Conservation (phyloP, 352 stramenopile genomes). For the Phytophthora pinifolia region DNA sequence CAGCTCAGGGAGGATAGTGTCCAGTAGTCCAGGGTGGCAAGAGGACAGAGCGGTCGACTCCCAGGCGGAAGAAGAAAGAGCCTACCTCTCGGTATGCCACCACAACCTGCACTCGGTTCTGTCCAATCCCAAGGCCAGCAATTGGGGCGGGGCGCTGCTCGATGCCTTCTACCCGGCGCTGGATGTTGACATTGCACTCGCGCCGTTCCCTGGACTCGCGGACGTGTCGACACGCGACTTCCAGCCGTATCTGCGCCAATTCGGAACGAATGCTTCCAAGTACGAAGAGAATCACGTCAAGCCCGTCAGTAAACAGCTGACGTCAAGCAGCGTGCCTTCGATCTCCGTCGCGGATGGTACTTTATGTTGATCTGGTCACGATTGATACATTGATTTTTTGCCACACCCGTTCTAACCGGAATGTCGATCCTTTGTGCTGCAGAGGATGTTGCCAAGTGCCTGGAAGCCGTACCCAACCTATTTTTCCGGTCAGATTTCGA, state of each 20-base stretch:
- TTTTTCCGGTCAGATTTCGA: constrained; percentile 84
- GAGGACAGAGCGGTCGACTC: constrained; percentile 20
- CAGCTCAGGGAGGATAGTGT: constrained; percentile 32
- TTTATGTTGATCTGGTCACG: background rate
- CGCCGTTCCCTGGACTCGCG: constrained; percentile 66
- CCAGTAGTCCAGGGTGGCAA: constrained; percentile 11
- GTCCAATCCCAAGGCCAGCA: constrained; percentile 70
- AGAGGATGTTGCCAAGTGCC: constrained; percentile 84
- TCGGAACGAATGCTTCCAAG: constrained; percentile 57
- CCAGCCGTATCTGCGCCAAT: constrained; percentile 74
- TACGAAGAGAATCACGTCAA: constrained; percentile 81
- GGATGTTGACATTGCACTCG: constrained; percentile 64
- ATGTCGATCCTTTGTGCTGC: constrained; percentile 8
- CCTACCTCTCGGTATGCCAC: constrained; percentile 65
- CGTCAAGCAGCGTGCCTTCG: constrained; percentile 80
- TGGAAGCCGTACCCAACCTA: constrained; percentile 72
- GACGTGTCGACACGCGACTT: constrained; percentile 69
- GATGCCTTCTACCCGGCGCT: constrained; percentile 74
- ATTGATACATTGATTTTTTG: background rate
- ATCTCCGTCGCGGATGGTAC: constrained; percentile 77
- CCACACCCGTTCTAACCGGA: constrained; percentile 1
- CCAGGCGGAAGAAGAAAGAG: constrained; percentile 60
- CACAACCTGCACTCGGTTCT: constrained; percentile 89
- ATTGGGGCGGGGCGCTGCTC: constrained; percentile 69
- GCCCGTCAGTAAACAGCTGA: constrained; percentile 80